Base-by-base conservation (phyloP, 805 yeast species). In the Grigorovia yakushimaensis region DNA sequence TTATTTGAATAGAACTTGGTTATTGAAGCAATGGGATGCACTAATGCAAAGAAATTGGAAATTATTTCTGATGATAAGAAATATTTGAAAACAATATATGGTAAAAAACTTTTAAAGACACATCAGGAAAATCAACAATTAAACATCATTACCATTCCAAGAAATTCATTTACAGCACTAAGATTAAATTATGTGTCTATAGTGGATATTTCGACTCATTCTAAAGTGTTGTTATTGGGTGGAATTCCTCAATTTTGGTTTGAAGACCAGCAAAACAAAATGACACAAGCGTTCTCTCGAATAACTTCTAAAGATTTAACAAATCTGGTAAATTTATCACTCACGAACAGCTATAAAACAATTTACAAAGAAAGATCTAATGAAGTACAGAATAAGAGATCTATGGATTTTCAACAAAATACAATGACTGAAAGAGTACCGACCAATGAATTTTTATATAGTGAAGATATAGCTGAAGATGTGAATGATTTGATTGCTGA, bases 211-310 rank as follows among this genome's bases (percentile, higher is more conserved):
- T 66, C 78, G 3, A 65, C 68, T n/a, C 64, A 68, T 10, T 72
- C 86, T 1, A 67, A 68, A 43, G 67, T 73, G 1, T 61, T 75
- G 0, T 64, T 82, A 8, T 53, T 84, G 5, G 91, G 91, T 0
- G 68, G 72, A 0, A 59, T 81, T 2, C 91, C 89, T 0, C 61
- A 64, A 21, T 59, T 73, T 11, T 84, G 87, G 88, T 57, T 67
- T 39, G 47, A 48, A 15, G 60, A 54, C 24, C 58, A 53, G 33
- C 48, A 39, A 37, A 49, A 45, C 35, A 43, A 43, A 19, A 35
- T 54, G 17, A 41, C 50, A 49, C 44, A 50, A 37, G 41, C 47
- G 6, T 19, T 41, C 35, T 36, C 23, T 5, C 41, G 39, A 47
- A 23, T 37, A 19, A 19, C 42, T 13, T 30, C 47, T 4, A 46